phyloP scores from a whole-genome alignment of 495 filamentous ascomycete genomes.

The Neurospora hispaniola region DNA sequence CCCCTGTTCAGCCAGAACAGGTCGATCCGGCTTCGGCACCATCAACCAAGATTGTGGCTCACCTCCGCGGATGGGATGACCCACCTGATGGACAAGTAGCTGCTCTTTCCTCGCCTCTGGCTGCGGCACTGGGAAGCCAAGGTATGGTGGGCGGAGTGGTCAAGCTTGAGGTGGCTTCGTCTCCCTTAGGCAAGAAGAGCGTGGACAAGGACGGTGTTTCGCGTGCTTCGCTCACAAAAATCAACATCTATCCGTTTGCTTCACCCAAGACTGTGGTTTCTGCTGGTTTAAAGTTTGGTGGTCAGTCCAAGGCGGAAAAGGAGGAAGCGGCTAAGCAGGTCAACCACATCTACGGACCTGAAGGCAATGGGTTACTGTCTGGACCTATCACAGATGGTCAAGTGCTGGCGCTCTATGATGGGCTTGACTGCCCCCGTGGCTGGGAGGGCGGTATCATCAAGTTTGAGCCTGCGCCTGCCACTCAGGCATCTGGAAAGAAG shows the following conservation, averaged over 20 bases:
- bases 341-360: constrained; percentile 42
- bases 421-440: constrained; percentile 25
- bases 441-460: constrained; percentile 72
- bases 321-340: constrained; percentile 54
- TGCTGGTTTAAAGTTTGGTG: constrained; percentile 75
- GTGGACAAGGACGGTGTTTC: constrained; percentile 18
- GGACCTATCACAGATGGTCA: constrained; percentile 87
- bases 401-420: constrained; percentile 44
- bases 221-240: constrained; percentile 28
- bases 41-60: constrained; percentile 63
- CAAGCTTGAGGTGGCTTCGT: constrained; percentile 57
- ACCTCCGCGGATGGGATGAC: constrained; percentile 68
- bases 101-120: constrained; percentile 67
- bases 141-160: constrained; percentile 80
- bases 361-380: constrained; percentile 55
- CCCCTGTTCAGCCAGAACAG: constrained; percentile 57
- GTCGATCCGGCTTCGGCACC: constrained; percentile 47
- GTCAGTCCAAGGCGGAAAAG: constrained; percentile 65
- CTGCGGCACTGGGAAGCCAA: constrained; percentile 54
- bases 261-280: constrained; percentile 39
- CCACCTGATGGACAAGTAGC: constrained; percentile 70
- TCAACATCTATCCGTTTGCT: constrained; percentile 75
- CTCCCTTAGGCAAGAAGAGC: constrained; percentile 22
- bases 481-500: constrained; percentile 36
- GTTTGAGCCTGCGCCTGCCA: constrained; percentile 49